Percentiles rank a stretch among this genome's conserved stretches.
These are phyloP conservation scores for Globisporangium megalacanthum DNA, from an alignment of 352 stramenopile genomes.

Conservation along the genomic window DNA sequence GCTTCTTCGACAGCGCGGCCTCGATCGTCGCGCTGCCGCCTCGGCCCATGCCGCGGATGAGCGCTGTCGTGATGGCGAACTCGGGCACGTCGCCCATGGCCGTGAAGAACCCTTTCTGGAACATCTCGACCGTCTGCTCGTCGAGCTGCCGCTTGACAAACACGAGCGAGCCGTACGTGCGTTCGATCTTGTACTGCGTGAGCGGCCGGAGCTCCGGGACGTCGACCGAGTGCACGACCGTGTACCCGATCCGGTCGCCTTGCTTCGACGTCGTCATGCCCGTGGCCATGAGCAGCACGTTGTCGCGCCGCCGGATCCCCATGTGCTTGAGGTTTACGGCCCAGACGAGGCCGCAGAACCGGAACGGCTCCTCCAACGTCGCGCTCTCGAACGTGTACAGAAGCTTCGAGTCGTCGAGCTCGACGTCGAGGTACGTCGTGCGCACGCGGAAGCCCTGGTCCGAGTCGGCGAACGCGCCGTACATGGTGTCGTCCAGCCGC, in stretches of 20 bases:
- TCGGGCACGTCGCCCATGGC: conserved; percentile 26
- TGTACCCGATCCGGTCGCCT: conserved; percentile 33
- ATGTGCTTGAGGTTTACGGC: conserved; percentile 7
- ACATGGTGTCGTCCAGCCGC: conserved; percentile 13
- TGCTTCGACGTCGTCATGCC: conserved; percentile 17
- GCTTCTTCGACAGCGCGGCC: conserved; percentile 33
- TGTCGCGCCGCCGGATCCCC: conserved; percentile 24
- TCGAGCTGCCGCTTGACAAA: conserved; percentile 37
- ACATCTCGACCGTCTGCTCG: conserved; percentile 27
- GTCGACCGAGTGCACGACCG: conserved; percentile 35
- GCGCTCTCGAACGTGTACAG: conserved; percentile 12
- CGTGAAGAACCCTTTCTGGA: conserved; percentile 35
- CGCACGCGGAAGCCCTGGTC: conserved; percentile 10
- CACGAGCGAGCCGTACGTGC: conserved; percentile 31
- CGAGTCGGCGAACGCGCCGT: conserved; percentile 13
- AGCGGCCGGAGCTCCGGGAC: conserved; percentile 12
- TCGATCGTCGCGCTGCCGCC: conserved; percentile 28
- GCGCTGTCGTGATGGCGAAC: conserved; percentile 11
- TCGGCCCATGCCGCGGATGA: conserved; percentile 21
- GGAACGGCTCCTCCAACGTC: conserved; percentile 15
- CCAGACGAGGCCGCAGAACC: conserved; percentile 15
- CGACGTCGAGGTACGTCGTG: conserved; percentile 10
- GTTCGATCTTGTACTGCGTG: conserved; percentile 14
- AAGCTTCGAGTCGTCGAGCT: conserved; percentile 12
- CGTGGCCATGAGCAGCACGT: conserved; percentile 28